A percentile compares a stretch with the other conserved stretches of the same genome.
These are phyloP conservation scores for Trichopus zeylanicus DNA, from an alignment of 116 monocot genomes.

Conservation along the genomic window DNA sequence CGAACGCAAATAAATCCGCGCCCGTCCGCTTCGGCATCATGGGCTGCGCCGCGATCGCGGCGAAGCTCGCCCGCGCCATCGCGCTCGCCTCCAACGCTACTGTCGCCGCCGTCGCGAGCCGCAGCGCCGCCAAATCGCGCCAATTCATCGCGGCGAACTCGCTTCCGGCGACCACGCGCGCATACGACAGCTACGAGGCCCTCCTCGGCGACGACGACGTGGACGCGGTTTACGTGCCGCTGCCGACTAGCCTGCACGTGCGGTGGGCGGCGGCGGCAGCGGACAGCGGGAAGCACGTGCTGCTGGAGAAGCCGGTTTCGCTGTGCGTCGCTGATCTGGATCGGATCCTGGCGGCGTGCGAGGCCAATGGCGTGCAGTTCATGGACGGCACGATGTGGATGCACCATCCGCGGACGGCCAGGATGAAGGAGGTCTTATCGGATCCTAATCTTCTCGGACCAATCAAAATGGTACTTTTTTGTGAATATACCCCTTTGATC, in stretches of 20 bases:
- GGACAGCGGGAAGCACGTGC: conserved; percentile 64
- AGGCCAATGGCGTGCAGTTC: conserved; percentile 50
- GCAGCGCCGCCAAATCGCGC: conserved; percentile 43
- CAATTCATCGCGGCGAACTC: conserved; percentile 56
- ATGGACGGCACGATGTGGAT: conserved; percentile 97
- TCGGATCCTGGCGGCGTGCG: conserved; percentile 63
- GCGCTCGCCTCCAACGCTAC: conserved; percentile 45
- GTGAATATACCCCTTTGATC: background rate
- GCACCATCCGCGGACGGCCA: conserved; percentile 75
- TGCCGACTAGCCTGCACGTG: conserved; percentile 78
- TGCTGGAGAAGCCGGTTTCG: conserved; percentile 87
- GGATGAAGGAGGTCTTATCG: conserved; percentile 54
- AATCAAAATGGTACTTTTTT: conserved; percentile 35
- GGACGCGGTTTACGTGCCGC: conserved; percentile 79
- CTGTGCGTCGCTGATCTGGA: conserved; percentile 53
- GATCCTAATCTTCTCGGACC: conserved; percentile 63
- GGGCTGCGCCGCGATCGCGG: conserved; percentile 76
- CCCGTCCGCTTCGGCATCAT: conserved; percentile 66
- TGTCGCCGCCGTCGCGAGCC: conserved; percentile 67
- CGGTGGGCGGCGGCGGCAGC: conserved; percentile 68
- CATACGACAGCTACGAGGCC: conserved; percentile 61
- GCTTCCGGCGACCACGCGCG: conserved; percentile 19
- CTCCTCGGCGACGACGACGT: conserved; percentile 53
- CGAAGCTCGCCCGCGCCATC: conserved; percentile 68
- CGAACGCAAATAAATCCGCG: no score